Percentiles rank a stretch among this genome's conserved stretches.
Conservation (phyloP, 2,329 filamentous ascomycete species). For the Diaporthe destruens region DNA sequence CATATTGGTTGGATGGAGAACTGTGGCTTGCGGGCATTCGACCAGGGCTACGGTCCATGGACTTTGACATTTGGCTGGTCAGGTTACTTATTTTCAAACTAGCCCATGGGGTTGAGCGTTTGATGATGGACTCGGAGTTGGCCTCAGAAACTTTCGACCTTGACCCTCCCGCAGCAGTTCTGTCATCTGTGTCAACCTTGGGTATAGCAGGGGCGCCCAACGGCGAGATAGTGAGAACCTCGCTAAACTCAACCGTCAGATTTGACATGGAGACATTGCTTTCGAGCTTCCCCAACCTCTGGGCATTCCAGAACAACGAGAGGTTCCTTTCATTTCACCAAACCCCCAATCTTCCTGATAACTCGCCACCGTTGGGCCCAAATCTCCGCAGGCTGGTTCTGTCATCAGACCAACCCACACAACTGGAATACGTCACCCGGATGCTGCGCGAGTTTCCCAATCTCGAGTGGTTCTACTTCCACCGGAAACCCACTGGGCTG, state of each 20-base stretch:
- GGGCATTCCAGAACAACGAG: not conserved
- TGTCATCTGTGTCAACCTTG: not conserved
- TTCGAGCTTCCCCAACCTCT: not conserved
- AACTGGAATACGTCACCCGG: not conserved
- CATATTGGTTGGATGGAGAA: not conserved
- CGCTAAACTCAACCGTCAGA: fast-evolving
- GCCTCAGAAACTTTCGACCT: not conserved
- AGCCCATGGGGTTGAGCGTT: not conserved
- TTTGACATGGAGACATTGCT: not conserved
- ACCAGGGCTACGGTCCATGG: fast-evolving
- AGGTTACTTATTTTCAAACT: not conserved
- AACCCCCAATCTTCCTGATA: not conserved
- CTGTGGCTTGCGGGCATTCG: not conserved
- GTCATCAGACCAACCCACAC: not conserved
- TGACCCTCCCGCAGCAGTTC: not conserved
- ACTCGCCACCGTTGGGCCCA: not conserved
- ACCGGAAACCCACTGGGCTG: not conserved
- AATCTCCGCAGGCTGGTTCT: not conserved
- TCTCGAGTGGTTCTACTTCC: not conserved
- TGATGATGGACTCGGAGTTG: not conserved
- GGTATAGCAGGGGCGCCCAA: not conserved
- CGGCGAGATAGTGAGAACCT: not conserved
- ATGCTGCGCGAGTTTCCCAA: not conserved
- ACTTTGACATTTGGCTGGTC: not conserved
- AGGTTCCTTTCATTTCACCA: not conserved